Evolutionary conservation across 148 eudicot species (phyloP), one percentile per base, ranked within the genome.

Genomic region (Silene latifolia): DNA sequence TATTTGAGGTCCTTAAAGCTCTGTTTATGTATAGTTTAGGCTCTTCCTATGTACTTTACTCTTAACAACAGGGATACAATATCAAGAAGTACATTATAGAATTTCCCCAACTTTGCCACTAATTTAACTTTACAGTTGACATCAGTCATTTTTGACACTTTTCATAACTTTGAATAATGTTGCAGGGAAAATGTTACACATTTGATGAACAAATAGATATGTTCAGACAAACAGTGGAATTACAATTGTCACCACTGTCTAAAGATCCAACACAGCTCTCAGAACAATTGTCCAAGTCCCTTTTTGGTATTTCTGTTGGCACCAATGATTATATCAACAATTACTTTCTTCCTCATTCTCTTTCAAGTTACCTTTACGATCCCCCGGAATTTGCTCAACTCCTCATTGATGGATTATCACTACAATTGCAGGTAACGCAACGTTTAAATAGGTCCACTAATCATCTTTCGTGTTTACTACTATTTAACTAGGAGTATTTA

Each of bases 141-240:
- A n/a, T n/a, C n/a, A n/a, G n/a, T n/a, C n/a, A n/a, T n/a, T n/a
- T n/a, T n/a, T n/a, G n/a, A n/a, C n/a, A n/a, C n/a, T n/a, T n/a
- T n/a, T n/a, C n/a, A n/a, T n/a, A n/a, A n/a, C n/a, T n/a, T n/a
- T n/a, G n/a, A n/a, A n/a, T n/a, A n/a, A n/a, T n/a, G n/a, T n/a
- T 74, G 71, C 80, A 88, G 91, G 92, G 92, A 2, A 58, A 72
- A 67, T 87, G 91, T 87, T 80, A 87, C 59, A 79, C 74, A 74
- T 82, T 91, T 32, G 85, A 61, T 11, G 82, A 79, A 9, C 96
- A 91, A 73, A 72, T 91, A 1, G 75, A 63, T 0, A 32, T 81
- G 47, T 87, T 91, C 53, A 65, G 72, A 13, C 3, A 12, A 21
- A 87, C 87, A 39, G 77, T 91, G 7, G 23, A 83, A 20, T 8